Conservation (phyloP, 352 stramenopile species). For the Plasmopara muralis region DNA sequence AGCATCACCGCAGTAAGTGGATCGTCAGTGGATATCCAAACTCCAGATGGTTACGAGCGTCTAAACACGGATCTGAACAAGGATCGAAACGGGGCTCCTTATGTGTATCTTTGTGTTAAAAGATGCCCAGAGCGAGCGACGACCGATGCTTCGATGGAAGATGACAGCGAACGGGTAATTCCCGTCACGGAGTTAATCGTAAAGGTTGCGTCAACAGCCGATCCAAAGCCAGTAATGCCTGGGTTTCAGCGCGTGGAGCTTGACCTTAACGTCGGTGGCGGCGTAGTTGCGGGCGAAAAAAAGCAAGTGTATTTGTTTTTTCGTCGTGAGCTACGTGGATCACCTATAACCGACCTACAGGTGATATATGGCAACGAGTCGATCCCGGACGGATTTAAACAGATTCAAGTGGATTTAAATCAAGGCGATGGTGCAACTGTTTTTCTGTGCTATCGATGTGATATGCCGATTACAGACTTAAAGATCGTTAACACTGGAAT, state of each 20-base stretch:
- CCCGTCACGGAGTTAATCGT: conserved; percentile 80
- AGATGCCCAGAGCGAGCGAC: conserved; percentile 46
- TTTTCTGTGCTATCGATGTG: conserved; percentile 80
- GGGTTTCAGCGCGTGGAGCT: conserved; percentile 79
- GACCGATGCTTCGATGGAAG: conserved; percentile 23
- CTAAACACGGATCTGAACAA: conserved; percentile 85
- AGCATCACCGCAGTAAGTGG: conserved; percentile 71
- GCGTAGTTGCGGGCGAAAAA: conserved; percentile 40
- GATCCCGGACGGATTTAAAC: conserved; percentile 82
- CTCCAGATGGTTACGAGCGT: conserved; percentile 60
- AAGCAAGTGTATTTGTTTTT: conserved; percentile 86
- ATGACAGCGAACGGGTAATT: conserved; percentile 26
- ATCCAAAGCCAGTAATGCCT: conserved; percentile 51
- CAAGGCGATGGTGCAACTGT: conserved; percentile 78
- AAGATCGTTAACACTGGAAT: conserved; percentile 82
- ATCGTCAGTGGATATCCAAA: conserved; percentile 58
- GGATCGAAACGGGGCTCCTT: conserved; percentile 62
- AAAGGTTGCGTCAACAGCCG: conserved; percentile 48
- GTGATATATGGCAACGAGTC: conserved; percentile 74
- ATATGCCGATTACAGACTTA: conserved; percentile 85
- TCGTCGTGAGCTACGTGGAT: conserved; percentile 60
- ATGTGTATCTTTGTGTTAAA: conserved; percentile 81
- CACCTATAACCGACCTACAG: conserved; percentile 79
- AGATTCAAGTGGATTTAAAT: conserved; percentile 82
- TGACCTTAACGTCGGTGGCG: conserved; percentile 73